Conservation (phyloP, 345 rosid genomes). For the Eucalyptus albens region DNA sequence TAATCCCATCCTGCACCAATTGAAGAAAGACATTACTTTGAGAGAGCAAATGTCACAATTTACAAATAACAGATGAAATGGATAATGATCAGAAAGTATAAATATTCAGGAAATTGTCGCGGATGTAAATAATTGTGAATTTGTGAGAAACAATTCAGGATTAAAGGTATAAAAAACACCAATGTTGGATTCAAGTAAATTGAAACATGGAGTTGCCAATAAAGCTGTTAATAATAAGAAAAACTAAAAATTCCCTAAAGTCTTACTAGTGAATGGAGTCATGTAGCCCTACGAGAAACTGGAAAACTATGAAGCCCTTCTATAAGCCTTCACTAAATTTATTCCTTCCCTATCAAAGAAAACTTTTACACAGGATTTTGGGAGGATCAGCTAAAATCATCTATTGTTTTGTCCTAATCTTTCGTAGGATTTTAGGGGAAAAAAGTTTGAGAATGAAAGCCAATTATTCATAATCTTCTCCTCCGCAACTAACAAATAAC, state of each 20-base stretch:
- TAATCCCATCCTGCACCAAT: slow-evolving; percentile 71
- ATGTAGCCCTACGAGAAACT: not conserved
- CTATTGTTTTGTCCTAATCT: not conserved
- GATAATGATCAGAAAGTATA: not conserved
- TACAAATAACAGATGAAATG: not conserved
- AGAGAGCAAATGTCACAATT: not conserved
- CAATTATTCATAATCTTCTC: not conserved
- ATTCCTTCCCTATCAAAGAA: not conserved
- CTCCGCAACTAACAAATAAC: not conserved
- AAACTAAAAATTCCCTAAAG: not conserved
- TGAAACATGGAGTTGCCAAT: not conserved
- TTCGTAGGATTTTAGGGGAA: not conserved
- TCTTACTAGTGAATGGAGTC: not conserved
- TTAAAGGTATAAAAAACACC: not conserved
- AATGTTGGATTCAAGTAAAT: not conserved
- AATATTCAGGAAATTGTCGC: not conserved
- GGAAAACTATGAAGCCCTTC: not conserved
- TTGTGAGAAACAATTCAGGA: not conserved
- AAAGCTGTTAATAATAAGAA: not conserved
- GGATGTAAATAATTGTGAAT: not conserved
- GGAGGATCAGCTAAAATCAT: not conserved
- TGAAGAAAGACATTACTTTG: not conserved
- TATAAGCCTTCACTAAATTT: not conserved
- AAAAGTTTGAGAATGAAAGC: not conserved
- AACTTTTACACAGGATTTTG: not conserved